Evolutionary conservation across 75 land plant species (phyloP).

Genomic region (Cunninghamia lanceolata): DNA sequence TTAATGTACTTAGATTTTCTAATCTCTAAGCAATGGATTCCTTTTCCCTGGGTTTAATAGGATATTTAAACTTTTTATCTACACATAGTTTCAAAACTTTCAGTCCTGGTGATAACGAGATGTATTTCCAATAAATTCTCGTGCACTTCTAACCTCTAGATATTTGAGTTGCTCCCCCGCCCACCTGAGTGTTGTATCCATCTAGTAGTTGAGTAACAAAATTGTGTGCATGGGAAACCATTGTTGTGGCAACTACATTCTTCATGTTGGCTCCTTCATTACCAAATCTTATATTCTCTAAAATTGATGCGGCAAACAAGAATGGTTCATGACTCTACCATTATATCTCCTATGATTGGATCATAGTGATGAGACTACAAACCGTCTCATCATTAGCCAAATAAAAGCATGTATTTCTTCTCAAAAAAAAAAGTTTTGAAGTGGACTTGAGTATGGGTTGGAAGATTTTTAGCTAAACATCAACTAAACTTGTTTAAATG

Average conservation of each 20-base stretch:
- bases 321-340: slow-evolving; percentile 78
- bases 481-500: too few species aligned
- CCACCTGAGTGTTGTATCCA: slow-evolving; percentile 52
- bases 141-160: slow-evolving; percentile 19
- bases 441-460: too few species aligned
- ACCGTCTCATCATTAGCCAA: too few species aligned
- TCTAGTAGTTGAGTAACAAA: slow-evolving; percentile 62
- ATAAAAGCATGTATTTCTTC: too few species aligned
- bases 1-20: not conserved
- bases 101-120: not conserved
- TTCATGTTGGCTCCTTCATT: slow-evolving; percentile 68
- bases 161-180: slow-evolving; percentile 9
- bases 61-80: not conserved
- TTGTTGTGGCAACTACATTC: slow-evolving; percentile 57
- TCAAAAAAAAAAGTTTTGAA: too few species aligned
- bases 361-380: too few species aligned
- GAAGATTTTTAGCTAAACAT: too few species aligned
- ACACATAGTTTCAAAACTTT: not conserved
- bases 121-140: too few species aligned
- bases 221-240: slow-evolving; percentile 71
- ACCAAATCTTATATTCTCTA: slow-evolving; percentile 68
- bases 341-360: slow-evolving; percentile 43
- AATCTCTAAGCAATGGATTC: not conserved
- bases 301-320: slow-evolving; percentile 68
- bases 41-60: too few species aligned